Conservation (phyloP, 2,329 filamentous ascomycete species). For the Curvularia hawaiiensis region DNA sequence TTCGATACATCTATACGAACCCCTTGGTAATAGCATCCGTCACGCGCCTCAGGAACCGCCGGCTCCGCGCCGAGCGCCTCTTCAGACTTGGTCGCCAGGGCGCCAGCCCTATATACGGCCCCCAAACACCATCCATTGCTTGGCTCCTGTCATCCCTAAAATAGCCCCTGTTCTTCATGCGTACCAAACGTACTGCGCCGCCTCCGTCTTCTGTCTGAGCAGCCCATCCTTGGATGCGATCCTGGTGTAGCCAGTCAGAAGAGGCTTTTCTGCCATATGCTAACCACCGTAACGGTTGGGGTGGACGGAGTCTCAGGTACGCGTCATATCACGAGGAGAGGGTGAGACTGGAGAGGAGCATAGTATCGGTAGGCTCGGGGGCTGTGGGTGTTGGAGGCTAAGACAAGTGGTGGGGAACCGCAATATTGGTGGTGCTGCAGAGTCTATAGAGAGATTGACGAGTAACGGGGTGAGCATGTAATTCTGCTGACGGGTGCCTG, state of each 20-base stretch:
- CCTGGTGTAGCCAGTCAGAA: constrained; percentile 13
- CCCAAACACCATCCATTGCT: neutral
- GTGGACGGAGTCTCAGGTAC: neutral
- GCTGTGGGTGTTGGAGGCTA: neutral
- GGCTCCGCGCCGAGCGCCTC: neutral
- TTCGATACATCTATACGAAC: neutral
- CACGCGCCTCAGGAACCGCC: constrained; percentile 1
- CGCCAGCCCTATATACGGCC: constrained; percentile 6
- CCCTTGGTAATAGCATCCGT: neutral
- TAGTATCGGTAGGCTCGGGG: neutral
- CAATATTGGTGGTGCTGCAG: neutral
- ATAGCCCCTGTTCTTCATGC: constrained; percentile 20
- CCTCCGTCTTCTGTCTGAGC: neutral
- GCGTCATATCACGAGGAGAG: neutral
- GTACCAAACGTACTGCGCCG: constrained; percentile 3
- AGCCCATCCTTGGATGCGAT: neutral
- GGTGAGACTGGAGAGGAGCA: neutral
- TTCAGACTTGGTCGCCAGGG: neutral
- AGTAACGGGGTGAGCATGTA: too few relatives aligned
- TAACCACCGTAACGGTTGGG: neutral
- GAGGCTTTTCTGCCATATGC: constrained; percentile 26
- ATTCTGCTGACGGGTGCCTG: neutral
- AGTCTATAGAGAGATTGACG: neutral
- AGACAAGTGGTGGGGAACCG: neutral
- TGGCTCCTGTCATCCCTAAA: constrained; percentile 15